phyloP scores from a whole-genome alignment of 1,284 basidiomycete species.

The Filobasidium uniguttulatum region DNA sequence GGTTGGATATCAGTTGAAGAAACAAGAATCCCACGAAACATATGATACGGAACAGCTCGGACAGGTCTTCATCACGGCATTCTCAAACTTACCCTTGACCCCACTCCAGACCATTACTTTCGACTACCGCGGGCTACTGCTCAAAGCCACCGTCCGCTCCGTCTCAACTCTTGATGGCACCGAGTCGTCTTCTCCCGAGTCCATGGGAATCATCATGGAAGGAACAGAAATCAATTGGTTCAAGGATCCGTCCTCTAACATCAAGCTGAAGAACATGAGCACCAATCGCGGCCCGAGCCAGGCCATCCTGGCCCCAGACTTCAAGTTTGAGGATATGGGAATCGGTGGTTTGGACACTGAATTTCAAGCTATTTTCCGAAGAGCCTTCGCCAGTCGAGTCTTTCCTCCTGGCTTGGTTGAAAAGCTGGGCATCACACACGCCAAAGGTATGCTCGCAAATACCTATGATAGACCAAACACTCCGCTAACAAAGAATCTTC shows the following conservation, averaged over 20 bases:
- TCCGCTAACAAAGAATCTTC: neutral
- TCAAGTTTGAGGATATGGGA: constrained; percentile 99
- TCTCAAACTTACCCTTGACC: constrained; percentile 46
- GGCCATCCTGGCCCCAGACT: constrained; percentile 92
- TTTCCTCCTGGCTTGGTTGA: constrained; percentile 95
- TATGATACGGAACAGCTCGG: constrained; percentile 79
- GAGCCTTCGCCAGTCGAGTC: constrained; percentile 94
- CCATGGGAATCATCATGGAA: constrained; percentile 72
- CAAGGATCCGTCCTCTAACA: constrained; percentile 63
- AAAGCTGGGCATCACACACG: constrained; percentile 96
- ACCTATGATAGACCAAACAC: neutral
- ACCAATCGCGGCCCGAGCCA: constrained; percentile 86
- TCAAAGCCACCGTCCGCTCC: constrained; percentile 59
- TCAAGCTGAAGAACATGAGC: constrained; percentile 84
- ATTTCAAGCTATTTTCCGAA: constrained; percentile 93
- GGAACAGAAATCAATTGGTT: constrained; percentile 80
- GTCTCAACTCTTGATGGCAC: constrained; percentile 43
- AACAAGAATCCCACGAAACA: constrained; percentile 51
- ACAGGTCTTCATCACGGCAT: constrained; percentile 57
- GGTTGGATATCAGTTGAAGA: constrained; percentile 55
- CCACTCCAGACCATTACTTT: constrained; percentile 65
- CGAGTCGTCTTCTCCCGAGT: constrained; percentile 35
- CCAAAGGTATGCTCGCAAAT: constrained; percentile 59
- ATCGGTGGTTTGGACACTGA: constrained; percentile 95
- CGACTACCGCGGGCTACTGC: constrained; percentile 78